A percentile compares a stretch with the other conserved stretches of the same genome.
phyloP scores from a whole-genome alignment of 805 yeast species.

The Cyberlindnera maclurae region DNA sequence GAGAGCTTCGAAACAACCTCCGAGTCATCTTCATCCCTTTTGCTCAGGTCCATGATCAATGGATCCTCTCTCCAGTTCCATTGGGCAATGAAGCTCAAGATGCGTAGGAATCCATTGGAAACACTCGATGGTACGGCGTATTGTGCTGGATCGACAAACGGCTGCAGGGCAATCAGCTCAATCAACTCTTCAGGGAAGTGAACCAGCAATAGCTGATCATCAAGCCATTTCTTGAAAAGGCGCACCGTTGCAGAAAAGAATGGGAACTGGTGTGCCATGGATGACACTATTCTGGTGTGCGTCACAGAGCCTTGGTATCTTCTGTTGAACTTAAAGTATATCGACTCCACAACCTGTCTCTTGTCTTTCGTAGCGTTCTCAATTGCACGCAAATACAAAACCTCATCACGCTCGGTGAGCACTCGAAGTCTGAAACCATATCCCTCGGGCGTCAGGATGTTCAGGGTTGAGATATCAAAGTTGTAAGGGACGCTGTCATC shows the following conservation, averaged over 20 bases:
- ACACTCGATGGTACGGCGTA: slow-evolving; percentile 73
- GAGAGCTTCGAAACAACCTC: slow-evolving; percentile 39
- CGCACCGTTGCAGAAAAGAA: slow-evolving; percentile 76
- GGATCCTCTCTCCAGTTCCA: slow-evolving; percentile 97
- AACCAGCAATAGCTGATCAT: slow-evolving; percentile 63
- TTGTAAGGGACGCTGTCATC: slow-evolving; percentile 56
- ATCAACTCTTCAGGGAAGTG: slow-evolving; percentile 74
- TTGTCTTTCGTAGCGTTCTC: slow-evolving; percentile 55
- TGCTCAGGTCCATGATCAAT: slow-evolving; percentile 68
- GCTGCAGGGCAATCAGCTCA: slow-evolving; percentile 76
- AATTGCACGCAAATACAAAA: slow-evolving; percentile 64
- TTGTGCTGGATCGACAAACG: slow-evolving; percentile 86
- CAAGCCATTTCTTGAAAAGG: slow-evolving; percentile 84
- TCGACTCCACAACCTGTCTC: slow-evolving; percentile 50
- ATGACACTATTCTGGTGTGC: slow-evolving; percentile 74
- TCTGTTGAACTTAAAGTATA: slow-evolving; percentile 56
- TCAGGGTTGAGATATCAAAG: slow-evolving; percentile 46
- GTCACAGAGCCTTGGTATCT: slow-evolving; percentile 60
- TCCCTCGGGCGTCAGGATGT: slow-evolving; percentile 81
- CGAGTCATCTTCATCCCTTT: slow-evolving; percentile 34
- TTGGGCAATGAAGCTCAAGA: slow-evolving; percentile 56
- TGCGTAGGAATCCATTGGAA: slow-evolving; percentile 73
- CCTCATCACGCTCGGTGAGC: slow-evolving; percentile 77
- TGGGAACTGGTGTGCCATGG: slow-evolving; percentile 64
- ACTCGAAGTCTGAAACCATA: slow-evolving; percentile 76